Base-by-base conservation (phyloP, 2,329 filamentous ascomycete species). In the Penicillium sp. region DNA sequence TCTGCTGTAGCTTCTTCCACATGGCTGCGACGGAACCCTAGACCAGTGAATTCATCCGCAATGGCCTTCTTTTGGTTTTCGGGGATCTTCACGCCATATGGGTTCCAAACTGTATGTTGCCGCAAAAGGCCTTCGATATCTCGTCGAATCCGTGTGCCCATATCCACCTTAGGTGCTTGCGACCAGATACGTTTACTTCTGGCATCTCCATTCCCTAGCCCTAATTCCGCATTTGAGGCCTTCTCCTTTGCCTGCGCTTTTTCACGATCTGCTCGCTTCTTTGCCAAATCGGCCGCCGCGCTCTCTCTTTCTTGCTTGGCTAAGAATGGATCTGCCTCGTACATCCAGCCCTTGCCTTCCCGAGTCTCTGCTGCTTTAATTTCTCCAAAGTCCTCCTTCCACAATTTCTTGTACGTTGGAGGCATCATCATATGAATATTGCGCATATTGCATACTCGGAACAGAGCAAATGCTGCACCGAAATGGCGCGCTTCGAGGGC, bases 381-480 rank as follows among this genome's bases (percentile, higher is more conserved):
- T 4, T 86, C 83, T 60, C 89, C 84, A 65, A 99, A 96, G 57
- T 92, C 87, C 6, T 85, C 85, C 71, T 95, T 96, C 94, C 94
- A 99, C 41, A 97, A 78, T 62, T 90, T 85, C 69, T 88, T 89
- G 76, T 97, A 95, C 58, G 89, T 90, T 0, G 94, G 94, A 25
- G 94, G 94, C 63, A 99, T 82, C 78, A 92, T 93, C 80, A 92
- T 95, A 71, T 96, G 91, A 67, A 97, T 85, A 71, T 97, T 97
- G 75, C 92, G 92, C 87, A 95, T 96, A 70, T 89, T 97, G 74
- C 90, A 93, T 4, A 97, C 90, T 49, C 94, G 84, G 71, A 94
- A 97, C 9, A 99, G 82, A 3, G 88, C 90, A 76, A 95, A 97
- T 0, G 92, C 91, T 4, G 94, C 94, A 9, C 92, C 92, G 64